Evolutionary conservation across 169 alveolate species (phyloP).

Genomic region (Sarcocystis neurona): DNA sequence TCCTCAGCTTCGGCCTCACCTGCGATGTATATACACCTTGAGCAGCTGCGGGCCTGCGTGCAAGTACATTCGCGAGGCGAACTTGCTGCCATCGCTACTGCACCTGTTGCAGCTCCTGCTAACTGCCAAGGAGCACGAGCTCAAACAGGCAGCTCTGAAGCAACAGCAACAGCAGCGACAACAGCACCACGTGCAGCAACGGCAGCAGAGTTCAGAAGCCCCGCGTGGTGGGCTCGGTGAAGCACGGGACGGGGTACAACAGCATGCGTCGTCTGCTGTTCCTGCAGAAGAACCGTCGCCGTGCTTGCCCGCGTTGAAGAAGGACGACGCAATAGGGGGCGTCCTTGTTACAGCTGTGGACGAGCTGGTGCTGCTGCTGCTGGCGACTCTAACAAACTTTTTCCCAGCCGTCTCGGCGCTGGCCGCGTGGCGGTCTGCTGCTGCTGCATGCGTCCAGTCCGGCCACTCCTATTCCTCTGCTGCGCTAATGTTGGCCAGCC

Average conservation of each 20-base stretch:
- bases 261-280: no score
- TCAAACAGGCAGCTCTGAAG: neutral
- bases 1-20: neutral
- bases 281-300: neutral
- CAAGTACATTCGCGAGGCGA: constrained; percentile 31
- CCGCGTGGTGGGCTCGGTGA: neutral
- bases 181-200: neutral
- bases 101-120: neutral
- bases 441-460: neutral
- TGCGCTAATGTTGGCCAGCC: neutral
- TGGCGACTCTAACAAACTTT: neutral
- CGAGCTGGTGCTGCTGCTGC: neutral
- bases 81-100: neutral
- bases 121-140: neutral
- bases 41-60: constrained; percentile 6
- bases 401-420: neutral
- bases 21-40: constrained; percentile 38
- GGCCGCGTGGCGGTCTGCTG: neutral
- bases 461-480: neutral
- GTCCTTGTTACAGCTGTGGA: constrained; percentile 1
- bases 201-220: neutral
- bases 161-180: neutral
- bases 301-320: neutral
- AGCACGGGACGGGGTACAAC: no score
- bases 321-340: neutral